A percentile compares a stretch with the other conserved stretches of the same genome.
These are phyloP conservation scores for Orobanche coerulescens DNA, from an alignment of 257 asterid species.

Conservation along the genomic window DNA sequence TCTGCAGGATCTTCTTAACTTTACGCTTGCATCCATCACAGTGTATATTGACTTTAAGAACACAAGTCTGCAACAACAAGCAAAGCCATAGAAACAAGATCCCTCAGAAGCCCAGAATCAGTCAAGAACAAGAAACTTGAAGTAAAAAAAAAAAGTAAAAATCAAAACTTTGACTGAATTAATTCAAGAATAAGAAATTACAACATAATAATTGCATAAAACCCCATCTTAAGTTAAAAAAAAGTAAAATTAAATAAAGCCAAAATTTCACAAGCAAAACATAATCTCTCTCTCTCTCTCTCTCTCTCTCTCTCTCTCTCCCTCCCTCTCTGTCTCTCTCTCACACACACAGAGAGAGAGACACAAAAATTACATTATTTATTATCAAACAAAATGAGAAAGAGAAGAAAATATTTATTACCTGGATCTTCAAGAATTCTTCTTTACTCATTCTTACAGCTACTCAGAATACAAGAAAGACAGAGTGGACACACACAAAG, in stretches of 20 bases:
- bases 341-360: too few species aligned
- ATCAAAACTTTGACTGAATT: slow-evolving; percentile 17
- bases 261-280: slow-evolving; percentile 18
- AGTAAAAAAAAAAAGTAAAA: slow-evolving; percentile 2
- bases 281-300: slow-evolving; percentile 5
- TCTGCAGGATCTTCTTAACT: slow-evolving; percentile 96
- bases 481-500: slow-evolving; percentile 12
- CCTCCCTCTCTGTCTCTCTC: too few species aligned
- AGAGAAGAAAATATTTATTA: slow-evolving; percentile 14
- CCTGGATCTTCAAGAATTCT: slow-evolving; percentile 55
- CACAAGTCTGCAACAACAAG: slow-evolving; percentile 93
- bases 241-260: slow-evolving; percentile 8
- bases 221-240: slow-evolving; percentile 10
- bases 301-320: too few species aligned
- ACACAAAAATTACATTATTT: background rate
- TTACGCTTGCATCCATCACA: slow-evolving; percentile 93
- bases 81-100: slow-evolving; percentile 37
- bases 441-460: slow-evolving; percentile 40
- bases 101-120: slow-evolving; percentile 23
- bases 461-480: slow-evolving; percentile 14
- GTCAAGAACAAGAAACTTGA: slow-evolving; percentile 12
- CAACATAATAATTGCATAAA: background rate
- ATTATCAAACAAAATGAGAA: slow-evolving; percentile 13
- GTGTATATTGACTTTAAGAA: slow-evolving; percentile 91
- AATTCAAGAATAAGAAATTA: too few species aligned